A percentile compares a stretch with the other conserved stretches of the same genome.
Evolutionary conservation across 768 basidiomycete species (phyloP).

Genomic region (Russula brevipes): DNA sequence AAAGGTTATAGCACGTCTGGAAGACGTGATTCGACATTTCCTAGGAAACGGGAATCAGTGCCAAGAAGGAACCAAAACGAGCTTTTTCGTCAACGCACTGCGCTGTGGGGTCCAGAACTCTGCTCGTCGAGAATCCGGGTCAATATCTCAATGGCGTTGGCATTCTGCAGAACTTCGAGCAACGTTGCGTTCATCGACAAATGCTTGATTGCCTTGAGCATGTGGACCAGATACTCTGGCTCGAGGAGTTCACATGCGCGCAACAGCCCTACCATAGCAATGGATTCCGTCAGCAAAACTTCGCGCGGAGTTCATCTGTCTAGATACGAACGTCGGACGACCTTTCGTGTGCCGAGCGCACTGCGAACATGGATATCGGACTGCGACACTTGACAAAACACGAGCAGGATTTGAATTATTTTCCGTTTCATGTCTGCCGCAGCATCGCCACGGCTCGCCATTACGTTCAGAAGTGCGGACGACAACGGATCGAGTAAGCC

Average conservation of each 20-base stretch:
- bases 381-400: constrained; percentile 96
- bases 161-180: constrained; percentile 92
- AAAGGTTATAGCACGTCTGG: constrained; percentile 96
- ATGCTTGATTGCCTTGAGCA: constrained; percentile 95
- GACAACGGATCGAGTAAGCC: constrained; percentile 91
- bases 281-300: background rate
- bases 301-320: background rate
- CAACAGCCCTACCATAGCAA: constrained; percentile 58
- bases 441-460: constrained; percentile 61
- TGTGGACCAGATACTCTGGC: constrained; percentile 79
- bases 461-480: constrained; percentile 82
- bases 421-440: constrained; percentile 77
- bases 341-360: constrained; percentile 84
- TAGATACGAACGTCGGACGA: constrained; percentile 70
- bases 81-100: constrained; percentile 45
- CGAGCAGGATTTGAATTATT: constrained; percentile 81
- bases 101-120: constrained; percentile 68
- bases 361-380: constrained; percentile 90
- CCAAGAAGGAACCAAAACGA: background rate
- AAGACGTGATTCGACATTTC: constrained; percentile 97
- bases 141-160: constrained; percentile 90
- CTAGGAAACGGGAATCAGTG: constrained; percentile 37
- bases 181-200: constrained; percentile 88
- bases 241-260: constrained; percentile 84
- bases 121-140: constrained; percentile 80